A percentile compares a stretch with the other conserved stretches of the same genome.
Evolutionary conservation across 306 rosid genomes (phyloP).

Genomic region (Herpetospermum pedunculosum): DNA sequence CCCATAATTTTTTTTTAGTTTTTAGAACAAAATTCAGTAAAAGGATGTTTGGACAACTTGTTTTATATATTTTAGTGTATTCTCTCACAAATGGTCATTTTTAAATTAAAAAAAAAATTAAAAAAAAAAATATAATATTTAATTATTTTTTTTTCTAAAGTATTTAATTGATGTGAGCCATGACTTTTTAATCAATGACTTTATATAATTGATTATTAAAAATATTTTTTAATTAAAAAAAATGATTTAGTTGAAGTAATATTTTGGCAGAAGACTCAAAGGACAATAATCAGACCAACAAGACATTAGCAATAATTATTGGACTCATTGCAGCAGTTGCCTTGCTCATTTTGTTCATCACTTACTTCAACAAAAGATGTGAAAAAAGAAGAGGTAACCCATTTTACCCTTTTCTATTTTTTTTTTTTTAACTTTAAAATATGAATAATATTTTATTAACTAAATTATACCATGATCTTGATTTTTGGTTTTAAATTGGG

Average conservation of each 20-base stretch:
- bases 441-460: not conserved
- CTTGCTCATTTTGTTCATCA: slow-evolving; percentile 43
- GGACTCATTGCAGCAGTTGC: slow-evolving; percentile 74
- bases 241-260: not conserved
- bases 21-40: not conserved
- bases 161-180: too few relatives aligned
- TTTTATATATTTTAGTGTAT: not conserved
- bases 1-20: too few relatives aligned
- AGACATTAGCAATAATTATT: slow-evolving; percentile 66
- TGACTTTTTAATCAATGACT: too few relatives aligned
- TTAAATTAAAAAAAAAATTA: not conserved
- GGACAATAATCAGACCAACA: slow-evolving; percentile 37
- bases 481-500: too few relatives aligned
- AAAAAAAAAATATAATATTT: not conserved
- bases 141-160: too few relatives aligned
- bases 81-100: not conserved
- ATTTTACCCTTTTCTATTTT: too few relatives aligned
- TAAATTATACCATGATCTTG: too few relatives aligned
- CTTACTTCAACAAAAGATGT: slow-evolving; percentile 36
- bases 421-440: not conserved
- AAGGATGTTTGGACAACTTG: not conserved
- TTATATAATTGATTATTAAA: too few relatives aligned
- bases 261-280: slow-evolving; percentile 9
- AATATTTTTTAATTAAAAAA: not conserved
- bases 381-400: slow-evolving; percentile 26